Evolutionary conservation across 495 filamentous ascomycete genomes (phyloP).

Genomic region (Talaromyces trachyspermus): DNA sequence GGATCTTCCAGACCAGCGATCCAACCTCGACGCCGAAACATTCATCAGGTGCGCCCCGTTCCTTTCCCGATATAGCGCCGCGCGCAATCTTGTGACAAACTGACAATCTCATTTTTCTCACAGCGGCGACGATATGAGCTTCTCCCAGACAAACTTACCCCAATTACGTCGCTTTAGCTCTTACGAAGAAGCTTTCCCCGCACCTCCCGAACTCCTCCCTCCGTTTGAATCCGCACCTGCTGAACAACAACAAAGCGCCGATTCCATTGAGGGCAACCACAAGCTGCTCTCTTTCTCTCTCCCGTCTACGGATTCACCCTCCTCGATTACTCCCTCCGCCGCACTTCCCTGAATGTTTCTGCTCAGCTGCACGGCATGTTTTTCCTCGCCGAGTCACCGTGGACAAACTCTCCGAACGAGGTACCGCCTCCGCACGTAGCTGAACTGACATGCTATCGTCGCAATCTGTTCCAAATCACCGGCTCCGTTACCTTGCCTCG

Average conservation of each 20-base stretch:
- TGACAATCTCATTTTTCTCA: not conserved
- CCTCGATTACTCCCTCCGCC: conserved; percentile 58
- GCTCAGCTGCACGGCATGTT: conserved; percentile 94
- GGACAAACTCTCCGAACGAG: conserved; percentile 12
- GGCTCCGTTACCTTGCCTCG: conserved; percentile 73
- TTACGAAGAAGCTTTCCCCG: conserved; percentile 63
- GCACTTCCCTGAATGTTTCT: conserved; percentile 55
- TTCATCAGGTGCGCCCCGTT: conserved; percentile 48
- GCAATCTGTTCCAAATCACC: conserved; percentile 85
- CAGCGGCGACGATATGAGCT: conserved; percentile 36
- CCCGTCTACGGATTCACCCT: conserved; percentile 62
- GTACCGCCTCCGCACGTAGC: conserved; percentile 46
- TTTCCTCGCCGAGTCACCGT: conserved; percentile 80
- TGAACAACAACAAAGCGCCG: conserved; percentile 27
- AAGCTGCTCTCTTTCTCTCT: conserved; percentile 75
- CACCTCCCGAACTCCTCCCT: conserved; percentile 22
- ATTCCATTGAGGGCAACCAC: conserved; percentile 59
- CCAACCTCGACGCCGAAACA: conserved; percentile 51
- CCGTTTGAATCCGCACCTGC: conserved; percentile 45
- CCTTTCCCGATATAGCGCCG: not conserved
- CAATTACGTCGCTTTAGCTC: conserved; percentile 35
- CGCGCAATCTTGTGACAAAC: not conserved
- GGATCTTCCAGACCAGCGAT: conserved; percentile 48
- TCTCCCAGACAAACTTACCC: conserved; percentile 27
- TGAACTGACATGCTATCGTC: conserved; percentile 85